These are phyloP conservation scores for Hibiscus tridactylites DNA, from an alignment of 345 rosid species.

Conservation along the genomic window DNA sequence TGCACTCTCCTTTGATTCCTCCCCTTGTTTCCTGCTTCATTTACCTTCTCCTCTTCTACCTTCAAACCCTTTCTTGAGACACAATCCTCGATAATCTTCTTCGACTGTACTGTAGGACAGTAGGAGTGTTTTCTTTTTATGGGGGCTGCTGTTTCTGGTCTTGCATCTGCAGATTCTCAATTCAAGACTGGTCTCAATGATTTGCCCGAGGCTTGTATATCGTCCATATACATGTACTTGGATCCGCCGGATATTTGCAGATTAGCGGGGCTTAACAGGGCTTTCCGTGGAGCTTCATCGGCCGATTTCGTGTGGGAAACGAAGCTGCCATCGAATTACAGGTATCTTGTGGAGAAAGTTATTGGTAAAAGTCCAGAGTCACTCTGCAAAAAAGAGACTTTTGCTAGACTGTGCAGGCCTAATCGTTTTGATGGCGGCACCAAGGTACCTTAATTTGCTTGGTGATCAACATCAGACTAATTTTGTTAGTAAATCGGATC, in stretches of 20 bases:
- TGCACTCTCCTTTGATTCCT: slow-evolving; percentile 32
- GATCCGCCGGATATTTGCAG: slow-evolving; percentile 85
- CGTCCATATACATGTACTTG: slow-evolving; percentile 47
- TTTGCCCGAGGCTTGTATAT: slow-evolving; percentile 64
- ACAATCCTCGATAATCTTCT: not conserved
- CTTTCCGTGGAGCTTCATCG: slow-evolving; percentile 59
- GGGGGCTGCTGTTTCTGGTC: slow-evolving; percentile 56
- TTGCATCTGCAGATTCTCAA: not conserved
- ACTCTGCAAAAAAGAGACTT: slow-evolving; percentile 51
- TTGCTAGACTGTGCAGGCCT: slow-evolving; percentile 47
- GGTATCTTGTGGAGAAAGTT: slow-evolving; percentile 42
- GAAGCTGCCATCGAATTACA: slow-evolving; percentile 70
- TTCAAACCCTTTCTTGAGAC: slow-evolving; percentile 15
- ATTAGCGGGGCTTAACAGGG: slow-evolving; percentile 47
- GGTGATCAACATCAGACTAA: not conserved
- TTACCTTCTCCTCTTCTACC: slow-evolving; percentile 59
- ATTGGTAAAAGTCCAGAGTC: slow-evolving; percentile 24
- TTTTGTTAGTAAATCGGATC: not conserved
- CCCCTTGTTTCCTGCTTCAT: slow-evolving; percentile 23
- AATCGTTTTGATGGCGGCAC: slow-evolving; percentile 56
- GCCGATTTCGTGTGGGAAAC: slow-evolving; percentile 79
- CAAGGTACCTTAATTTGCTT: slow-evolving; percentile 38
- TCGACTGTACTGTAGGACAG: not conserved
- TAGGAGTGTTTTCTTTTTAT: slow-evolving; percentile 21
- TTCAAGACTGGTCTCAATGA: slow-evolving; percentile 37